A percentile compares a stretch with the other conserved stretches of the same genome.
phyloP scores from a whole-genome alignment of 1,284 basidiomycete genomes.

The Meripilus lineatus region DNA sequence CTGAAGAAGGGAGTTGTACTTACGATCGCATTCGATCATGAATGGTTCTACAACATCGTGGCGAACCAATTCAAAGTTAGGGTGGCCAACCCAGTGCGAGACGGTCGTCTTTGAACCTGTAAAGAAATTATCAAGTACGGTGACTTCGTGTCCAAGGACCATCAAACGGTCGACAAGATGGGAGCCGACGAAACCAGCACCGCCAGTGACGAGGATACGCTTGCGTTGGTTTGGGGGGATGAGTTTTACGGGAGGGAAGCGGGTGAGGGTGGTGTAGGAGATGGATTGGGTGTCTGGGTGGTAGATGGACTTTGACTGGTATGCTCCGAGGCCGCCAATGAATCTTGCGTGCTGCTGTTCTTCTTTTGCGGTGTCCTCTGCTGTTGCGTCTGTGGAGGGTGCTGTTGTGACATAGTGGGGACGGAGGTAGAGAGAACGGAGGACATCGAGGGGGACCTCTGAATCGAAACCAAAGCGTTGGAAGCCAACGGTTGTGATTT shows the following conservation, averaged over 20 bases:
- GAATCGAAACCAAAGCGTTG: slow-evolving; percentile 86
- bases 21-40: slow-evolving; percentile 96
- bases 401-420: slow-evolving; percentile 65
- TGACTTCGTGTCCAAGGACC: slow-evolving; percentile 97
- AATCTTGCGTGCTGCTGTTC: slow-evolving; percentile 48
- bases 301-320: slow-evolving; percentile 82
- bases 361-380: slow-evolving; percentile 36
- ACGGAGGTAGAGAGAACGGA: slow-evolving; percentile 84
- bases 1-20: slow-evolving; percentile 25
- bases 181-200: slow-evolving; percentile 96
- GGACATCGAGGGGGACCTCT: slow-evolving; percentile 70
- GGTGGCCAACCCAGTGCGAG: slow-evolving; percentile 93
- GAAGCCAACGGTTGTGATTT: slow-evolving; percentile 76
- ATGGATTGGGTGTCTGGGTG: slow-evolving; percentile 75
- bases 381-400: slow-evolving; percentile 31
- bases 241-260: slow-evolving; percentile 89
- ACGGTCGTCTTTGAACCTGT: slow-evolving; percentile 95
- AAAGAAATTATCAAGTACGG: slow-evolving; percentile 98
- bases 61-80: slow-evolving; percentile 96
- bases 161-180: slow-evolving; percentile 97
- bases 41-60: slow-evolving; percentile 97
- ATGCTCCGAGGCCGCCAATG: slow-evolving; percentile 46
- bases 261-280: slow-evolving; percentile 86
- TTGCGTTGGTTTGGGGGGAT: slow-evolving; percentile 77
- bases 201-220: slow-evolving; percentile 91